phyloP scores from a whole-genome alignment of 176 grass and related monocot species.

The Musa troglodytarum region DNA sequence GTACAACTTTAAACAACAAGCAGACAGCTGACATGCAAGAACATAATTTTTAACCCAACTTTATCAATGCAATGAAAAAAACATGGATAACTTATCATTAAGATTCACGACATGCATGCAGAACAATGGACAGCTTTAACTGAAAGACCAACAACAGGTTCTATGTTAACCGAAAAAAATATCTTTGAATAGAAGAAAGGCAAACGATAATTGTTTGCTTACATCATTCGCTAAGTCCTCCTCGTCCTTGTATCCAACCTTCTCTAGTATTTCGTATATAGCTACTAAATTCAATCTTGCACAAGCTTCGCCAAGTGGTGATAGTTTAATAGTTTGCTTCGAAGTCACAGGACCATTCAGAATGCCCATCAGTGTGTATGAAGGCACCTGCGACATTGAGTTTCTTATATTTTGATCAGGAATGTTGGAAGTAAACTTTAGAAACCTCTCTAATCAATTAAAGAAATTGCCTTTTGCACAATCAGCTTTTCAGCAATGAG shows the following conservation, averaged over 20 bases:
- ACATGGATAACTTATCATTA: not conserved
- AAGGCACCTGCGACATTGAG: constrained; percentile 47
- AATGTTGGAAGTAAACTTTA: not conserved
- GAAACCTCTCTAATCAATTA: not conserved
- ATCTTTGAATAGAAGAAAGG: not conserved
- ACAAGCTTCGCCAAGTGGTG: constrained; percentile 84
- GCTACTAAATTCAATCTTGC: constrained; percentile 67
- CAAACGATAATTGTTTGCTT: not conserved
- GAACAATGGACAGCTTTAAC: too few species aligned
- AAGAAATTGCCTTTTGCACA: not conserved
- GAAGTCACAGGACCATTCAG: constrained; percentile 17
- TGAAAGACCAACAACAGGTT: too few species aligned
- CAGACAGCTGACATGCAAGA: not conserved
- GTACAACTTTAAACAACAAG: not conserved
- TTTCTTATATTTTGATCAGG: not conserved
- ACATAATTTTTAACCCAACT: not conserved
- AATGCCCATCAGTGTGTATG: constrained; percentile 51
- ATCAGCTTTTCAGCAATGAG: not conserved
- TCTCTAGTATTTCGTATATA: constrained; percentile 76
- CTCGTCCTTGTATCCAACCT: constrained; percentile 81
- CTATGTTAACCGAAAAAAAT: not conserved
- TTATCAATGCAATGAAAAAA: not conserved
- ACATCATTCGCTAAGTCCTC: constrained; percentile 83
- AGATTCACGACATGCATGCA: not conserved
- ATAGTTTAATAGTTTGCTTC: constrained; percentile 33